Conservation (phyloP, 2,329 filamentous ascomycete species). For the Coniosporium tulheliwenetii region DNA sequence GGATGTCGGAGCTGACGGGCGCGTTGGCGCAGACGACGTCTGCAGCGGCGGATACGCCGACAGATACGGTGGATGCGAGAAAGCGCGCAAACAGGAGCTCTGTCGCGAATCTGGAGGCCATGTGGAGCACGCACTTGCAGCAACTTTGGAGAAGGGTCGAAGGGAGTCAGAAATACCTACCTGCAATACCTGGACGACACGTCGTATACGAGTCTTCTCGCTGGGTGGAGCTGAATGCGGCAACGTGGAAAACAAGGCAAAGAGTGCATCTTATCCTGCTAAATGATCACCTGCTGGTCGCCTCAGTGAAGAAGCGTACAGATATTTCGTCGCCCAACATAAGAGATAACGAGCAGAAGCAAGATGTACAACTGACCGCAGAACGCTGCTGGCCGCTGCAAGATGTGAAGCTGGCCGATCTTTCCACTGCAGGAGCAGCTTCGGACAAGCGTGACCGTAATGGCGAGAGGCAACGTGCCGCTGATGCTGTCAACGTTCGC, state of each 20-base stretch:
- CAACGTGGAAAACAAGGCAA: conserved; percentile 84
- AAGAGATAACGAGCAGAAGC: conserved; percentile 29
- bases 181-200: conserved; percentile 78
- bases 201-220: conserved; percentile 83
- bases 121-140: conserved; percentile 54
- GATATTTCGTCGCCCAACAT: conserved; percentile 41
- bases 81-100: conserved; percentile 72
- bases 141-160: conserved; percentile 95
- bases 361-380: conserved; percentile 57
- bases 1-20: conserved; percentile 75
- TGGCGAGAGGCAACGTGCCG: conserved; percentile 45
- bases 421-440: conserved; percentile 26
- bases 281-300: conserved; percentile 87
- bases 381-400: conserved; percentile 89
- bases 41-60: conserved; percentile 20
- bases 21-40: conserved; percentile 29
- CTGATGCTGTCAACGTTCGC: conserved; percentile 80
- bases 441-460: conserved; percentile 35
- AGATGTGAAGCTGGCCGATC: conserved; percentile 85
- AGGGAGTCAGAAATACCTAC: conserved; percentile 91
- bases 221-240: conserved; percentile 95
- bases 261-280: conserved; percentile 84
- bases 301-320: conserved; percentile 81
- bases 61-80: conserved; percentile 25
- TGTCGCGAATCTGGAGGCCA: conserved; percentile 56